Conservation (phyloP, 257 asterid species). For the Solanum paucissectum region DNA sequence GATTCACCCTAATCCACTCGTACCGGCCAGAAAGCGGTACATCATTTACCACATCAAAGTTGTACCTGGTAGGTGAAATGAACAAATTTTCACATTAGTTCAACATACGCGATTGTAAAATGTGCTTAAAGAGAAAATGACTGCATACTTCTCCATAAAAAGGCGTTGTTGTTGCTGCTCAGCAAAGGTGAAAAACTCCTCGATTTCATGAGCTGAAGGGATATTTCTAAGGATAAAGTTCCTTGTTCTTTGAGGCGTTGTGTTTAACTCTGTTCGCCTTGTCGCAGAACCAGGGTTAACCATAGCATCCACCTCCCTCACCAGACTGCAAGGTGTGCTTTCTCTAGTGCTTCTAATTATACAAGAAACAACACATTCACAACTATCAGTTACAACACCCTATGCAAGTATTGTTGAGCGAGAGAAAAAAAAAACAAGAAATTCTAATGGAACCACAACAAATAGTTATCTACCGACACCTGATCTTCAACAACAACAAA, state of each 20-base stretch:
- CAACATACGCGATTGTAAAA: not conserved
- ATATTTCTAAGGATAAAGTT: conserved; percentile 16
- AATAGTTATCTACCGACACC: not conserved
- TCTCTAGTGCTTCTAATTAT: conserved; percentile 54
- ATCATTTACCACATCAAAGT: conserved; percentile 43
- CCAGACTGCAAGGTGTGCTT: conserved; percentile 51
- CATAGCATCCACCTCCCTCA: conserved; percentile 19
- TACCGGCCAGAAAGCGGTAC: conserved; percentile 62
- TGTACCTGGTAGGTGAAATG: conserved; percentile 43
- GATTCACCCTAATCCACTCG: conserved; percentile 51
- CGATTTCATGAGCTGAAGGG: conserved; percentile 46
- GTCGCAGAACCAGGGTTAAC: conserved; percentile 40
- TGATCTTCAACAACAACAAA: not conserved
- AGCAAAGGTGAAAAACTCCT: conserved; percentile 41
- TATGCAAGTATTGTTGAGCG: not conserved
- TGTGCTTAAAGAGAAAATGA: not conserved
- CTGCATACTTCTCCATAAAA: conserved; percentile 52
- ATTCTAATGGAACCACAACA: not conserved
- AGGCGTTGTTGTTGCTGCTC: conserved; percentile 46
- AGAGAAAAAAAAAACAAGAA: not conserved
- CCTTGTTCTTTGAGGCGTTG: conserved; percentile 19
- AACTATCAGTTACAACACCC: not conserved
- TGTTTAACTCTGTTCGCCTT: conserved; percentile 17
- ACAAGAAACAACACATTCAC: not conserved
- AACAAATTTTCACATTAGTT: not conserved